These are phyloP conservation scores for Barnettozyma sucrosica DNA, from an alignment of 805 yeast species.

Conservation along the genomic window DNA sequence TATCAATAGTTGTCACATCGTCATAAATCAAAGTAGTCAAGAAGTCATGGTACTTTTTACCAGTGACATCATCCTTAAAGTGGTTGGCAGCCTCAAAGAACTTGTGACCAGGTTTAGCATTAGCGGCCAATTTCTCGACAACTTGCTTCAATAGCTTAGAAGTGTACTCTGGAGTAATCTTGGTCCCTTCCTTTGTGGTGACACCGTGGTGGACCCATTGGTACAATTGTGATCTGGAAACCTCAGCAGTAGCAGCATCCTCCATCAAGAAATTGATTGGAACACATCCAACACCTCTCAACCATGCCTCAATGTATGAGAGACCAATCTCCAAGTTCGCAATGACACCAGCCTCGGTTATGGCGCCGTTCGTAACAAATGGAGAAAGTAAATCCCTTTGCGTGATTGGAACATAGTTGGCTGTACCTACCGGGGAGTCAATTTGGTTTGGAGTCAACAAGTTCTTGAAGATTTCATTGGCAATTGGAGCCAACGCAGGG, in stretches of 20 bases:
- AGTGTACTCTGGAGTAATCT: slow-evolving; percentile 56
- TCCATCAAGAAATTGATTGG: slow-evolving; percentile 84
- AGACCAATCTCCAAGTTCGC: slow-evolving; percentile 71
- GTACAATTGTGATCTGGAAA: slow-evolving; percentile 73
- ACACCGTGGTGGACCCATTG: slow-evolving; percentile 80
- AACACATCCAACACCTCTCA: slow-evolving; percentile 78
- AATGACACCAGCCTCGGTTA: slow-evolving; percentile 66
- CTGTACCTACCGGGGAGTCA: slow-evolving; percentile 28
- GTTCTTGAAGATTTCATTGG: slow-evolving; percentile 64
- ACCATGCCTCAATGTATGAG: slow-evolving; percentile 82
- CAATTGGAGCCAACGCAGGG: slow-evolving; percentile 73
- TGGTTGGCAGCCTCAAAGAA: slow-evolving; percentile 63
- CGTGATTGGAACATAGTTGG: slow-evolving; percentile 39
- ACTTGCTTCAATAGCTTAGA: slow-evolving; percentile 53
- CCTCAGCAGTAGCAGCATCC: slow-evolving; percentile 89
- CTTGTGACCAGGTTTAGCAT: slow-evolving; percentile 57
- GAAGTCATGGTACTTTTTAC: slow-evolving; percentile 69
- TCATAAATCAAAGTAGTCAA: slow-evolving; percentile 73
- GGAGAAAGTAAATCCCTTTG: slow-evolving; percentile 60
- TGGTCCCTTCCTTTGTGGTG: slow-evolving; percentile 49
- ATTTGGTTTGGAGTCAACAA: slow-evolving; percentile 84
- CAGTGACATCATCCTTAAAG: slow-evolving; percentile 68
- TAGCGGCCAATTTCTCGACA: slow-evolving; percentile 43
- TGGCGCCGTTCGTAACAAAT: slow-evolving; percentile 51
- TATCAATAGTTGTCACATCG: slow-evolving; percentile 49